phyloP scores from a whole-genome alignment of 1,284 basidiomycete genomes.

The Apiotrichum brassicae region DNA sequence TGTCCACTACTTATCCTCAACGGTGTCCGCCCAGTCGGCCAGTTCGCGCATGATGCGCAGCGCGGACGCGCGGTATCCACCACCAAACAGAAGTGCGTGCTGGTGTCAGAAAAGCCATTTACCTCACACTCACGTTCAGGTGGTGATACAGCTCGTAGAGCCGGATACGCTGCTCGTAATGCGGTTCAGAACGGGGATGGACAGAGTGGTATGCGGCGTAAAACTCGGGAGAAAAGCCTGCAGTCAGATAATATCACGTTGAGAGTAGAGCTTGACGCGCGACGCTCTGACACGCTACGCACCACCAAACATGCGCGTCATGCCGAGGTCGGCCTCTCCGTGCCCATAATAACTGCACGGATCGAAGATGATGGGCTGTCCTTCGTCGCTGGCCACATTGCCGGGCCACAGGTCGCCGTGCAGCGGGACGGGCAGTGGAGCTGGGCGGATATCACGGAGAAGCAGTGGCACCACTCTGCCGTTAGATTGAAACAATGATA shows the following conservation, averaged over 20 bases:
- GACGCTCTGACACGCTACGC: conserved; percentile 5
- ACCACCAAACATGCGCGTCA: conserved; percentile 74
- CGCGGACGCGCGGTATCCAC: conserved; percentile 30
- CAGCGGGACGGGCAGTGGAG: conserved; percentile 64
- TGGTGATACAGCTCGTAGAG: conserved; percentile 84
- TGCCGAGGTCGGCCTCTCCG: conserved; percentile 78
- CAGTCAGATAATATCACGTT: background rate
- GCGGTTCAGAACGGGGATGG: conserved; percentile 63
- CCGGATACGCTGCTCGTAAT: conserved; percentile 63
- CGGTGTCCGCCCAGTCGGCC: conserved; percentile 28
- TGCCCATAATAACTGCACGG: conserved; percentile 78
- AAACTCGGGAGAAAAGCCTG: conserved; percentile 61
- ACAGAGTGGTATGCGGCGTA: conserved; percentile 66
- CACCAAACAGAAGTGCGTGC: conserved; percentile 45
- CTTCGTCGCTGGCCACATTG: conserved; percentile 53
- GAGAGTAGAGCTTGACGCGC: no score
- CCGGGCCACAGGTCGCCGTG: conserved; percentile 77
- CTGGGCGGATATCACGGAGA: conserved; percentile 53
- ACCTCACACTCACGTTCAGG: conserved; percentile 54
- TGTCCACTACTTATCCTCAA: background rate
- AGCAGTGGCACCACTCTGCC: conserved; percentile 68
- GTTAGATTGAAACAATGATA: no score
- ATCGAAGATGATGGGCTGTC: conserved; percentile 63
- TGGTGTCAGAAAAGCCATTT: conserved; percentile 10
- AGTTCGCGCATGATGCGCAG: conserved; percentile 37